A percentile compares a stretch with the other conserved stretches of the same genome.
phyloP scores from a whole-genome alignment of 208 protist species.

The Leishmania tarentolae region DNA sequence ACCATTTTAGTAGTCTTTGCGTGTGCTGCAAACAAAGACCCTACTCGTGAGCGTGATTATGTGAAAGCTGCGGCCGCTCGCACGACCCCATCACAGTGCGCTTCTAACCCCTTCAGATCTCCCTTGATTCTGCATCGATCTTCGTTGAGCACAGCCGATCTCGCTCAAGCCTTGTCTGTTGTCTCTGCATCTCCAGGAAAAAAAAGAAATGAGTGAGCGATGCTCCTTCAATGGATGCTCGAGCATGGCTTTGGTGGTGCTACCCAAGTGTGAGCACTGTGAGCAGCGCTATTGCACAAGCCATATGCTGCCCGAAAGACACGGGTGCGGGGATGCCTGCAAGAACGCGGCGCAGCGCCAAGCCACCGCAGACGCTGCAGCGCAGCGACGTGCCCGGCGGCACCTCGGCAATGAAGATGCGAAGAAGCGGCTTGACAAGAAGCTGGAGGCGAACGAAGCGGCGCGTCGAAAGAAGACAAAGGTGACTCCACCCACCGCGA shows the following conservation, averaged over 20 bases:
- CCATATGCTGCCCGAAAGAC: slow-evolving; percentile 85
- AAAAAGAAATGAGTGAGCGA: slow-evolving; percentile 45
- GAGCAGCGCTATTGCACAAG: slow-evolving; percentile 63
- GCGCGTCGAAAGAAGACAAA: slow-evolving; percentile 62
- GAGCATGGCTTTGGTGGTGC: slow-evolving; percentile 47
- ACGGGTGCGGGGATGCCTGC: slow-evolving; percentile 79
- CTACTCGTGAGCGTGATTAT: background rate
- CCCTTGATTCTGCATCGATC: background rate
- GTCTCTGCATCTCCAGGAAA: slow-evolving; percentile 23
- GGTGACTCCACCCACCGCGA: background rate
- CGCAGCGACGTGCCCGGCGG: slow-evolving; percentile 53
- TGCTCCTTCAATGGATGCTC: slow-evolving; percentile 36
- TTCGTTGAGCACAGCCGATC: background rate
- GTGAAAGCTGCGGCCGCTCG: background rate
- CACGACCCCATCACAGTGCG: background rate
- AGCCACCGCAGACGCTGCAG: slow-evolving; percentile 61
- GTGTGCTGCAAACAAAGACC: background rate
- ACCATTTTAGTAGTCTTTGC: background rate
- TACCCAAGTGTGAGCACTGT: slow-evolving; percentile 78
- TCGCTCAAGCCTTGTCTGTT: slow-evolving; percentile 9
- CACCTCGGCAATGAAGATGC: slow-evolving; percentile 77
- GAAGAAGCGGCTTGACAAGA: slow-evolving; percentile 63
- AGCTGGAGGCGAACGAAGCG: slow-evolving; percentile 48
- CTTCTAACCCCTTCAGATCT: background rate
- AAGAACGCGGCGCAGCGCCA: slow-evolving; percentile 62